Evolutionary conservation across 257 asterid genomes (phyloP).

Genomic region (Primulina tabacum): DNA sequence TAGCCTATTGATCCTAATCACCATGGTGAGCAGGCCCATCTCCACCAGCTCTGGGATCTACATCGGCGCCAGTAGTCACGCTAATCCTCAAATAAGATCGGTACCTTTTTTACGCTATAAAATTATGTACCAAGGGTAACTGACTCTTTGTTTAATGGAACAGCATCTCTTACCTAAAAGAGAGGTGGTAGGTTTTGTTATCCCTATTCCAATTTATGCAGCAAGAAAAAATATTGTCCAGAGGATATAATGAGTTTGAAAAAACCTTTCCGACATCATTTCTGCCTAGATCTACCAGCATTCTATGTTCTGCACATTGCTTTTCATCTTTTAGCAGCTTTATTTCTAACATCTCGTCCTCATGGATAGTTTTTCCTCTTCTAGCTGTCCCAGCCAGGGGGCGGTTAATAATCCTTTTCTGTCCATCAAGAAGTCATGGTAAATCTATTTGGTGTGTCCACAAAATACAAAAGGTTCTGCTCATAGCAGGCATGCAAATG

Average conservation of each 20-base stretch:
- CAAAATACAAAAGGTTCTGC: slow-evolving; percentile 17
- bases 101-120: no score
- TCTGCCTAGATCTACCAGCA: slow-evolving; percentile 89
- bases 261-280: slow-evolving; percentile 90
- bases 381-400: slow-evolving; percentile 86
- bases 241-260: slow-evolving; percentile 6
- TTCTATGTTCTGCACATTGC: slow-evolving; percentile 73
- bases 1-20: no score
- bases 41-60: no score
- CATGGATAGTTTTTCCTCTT: slow-evolving; percentile 62
- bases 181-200: no score
- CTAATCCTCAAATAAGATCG: no score
- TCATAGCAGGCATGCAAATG: slow-evolving; percentile 1
- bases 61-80: no score
- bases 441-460: slow-evolving; percentile 20
- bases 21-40: no score
- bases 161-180: no score
- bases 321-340: slow-evolving; percentile 65
- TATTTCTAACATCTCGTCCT: slow-evolving; percentile 66
- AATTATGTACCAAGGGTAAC: no score
- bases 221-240: no score
- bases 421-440: slow-evolving; percentile 30
- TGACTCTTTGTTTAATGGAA: no score
- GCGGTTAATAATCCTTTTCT: slow-evolving; percentile 60
- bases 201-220: no score